A percentile compares a stretch with the other conserved stretches of the same genome.
Evolutionary conservation across 2,329 filamentous ascomycete species (phyloP).

Genomic region (Talaromyces sp.): DNA sequence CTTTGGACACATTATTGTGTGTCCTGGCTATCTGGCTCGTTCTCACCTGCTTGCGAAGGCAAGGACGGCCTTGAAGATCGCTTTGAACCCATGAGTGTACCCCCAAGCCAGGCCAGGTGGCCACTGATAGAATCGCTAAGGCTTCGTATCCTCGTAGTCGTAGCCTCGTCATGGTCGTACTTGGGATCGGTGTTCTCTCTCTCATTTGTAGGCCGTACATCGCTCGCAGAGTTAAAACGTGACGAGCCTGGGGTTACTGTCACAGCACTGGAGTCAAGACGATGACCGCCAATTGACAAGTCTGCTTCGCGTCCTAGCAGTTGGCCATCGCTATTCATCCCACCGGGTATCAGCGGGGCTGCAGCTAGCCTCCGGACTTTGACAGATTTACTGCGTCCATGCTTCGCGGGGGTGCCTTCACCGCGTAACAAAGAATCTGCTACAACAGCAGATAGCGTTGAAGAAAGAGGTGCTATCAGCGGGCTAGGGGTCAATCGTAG

Average conservation of each 20-base stretch:
- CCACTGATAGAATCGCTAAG: constrained; percentile 39
- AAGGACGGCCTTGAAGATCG: not conserved
- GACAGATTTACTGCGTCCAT: constrained; percentile 26
- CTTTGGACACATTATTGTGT: not conserved
- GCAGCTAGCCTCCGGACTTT: constrained; percentile 6
- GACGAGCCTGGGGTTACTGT: constrained; percentile 16
- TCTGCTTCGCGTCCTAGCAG: constrained; percentile 24
- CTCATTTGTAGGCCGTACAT: constrained; percentile 6
- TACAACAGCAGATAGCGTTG: constrained; percentile 60
- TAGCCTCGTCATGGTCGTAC: constrained; percentile 21
- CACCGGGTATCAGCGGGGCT: constrained; percentile 9
- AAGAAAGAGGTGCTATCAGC: constrained; percentile 59
- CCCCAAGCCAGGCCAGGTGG: constrained; percentile 36
- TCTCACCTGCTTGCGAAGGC: not conserved
- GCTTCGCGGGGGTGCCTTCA: constrained; percentile 41
- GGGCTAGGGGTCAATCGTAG: constrained; percentile 56
- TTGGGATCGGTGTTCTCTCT: constrained; percentile 9
- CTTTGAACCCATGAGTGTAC: constrained; percentile 26
- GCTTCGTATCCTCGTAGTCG: constrained; percentile 31
- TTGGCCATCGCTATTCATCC: constrained; percentile 19
- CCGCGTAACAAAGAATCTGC: constrained; percentile 62
- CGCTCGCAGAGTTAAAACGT: constrained; percentile 11
- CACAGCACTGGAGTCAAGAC: constrained; percentile 17
- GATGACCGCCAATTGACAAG: constrained; percentile 18
- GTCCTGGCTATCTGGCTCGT: not conserved